These are phyloP conservation scores for Lolium rigidum DNA, from an alignment of 176 grass and related monocot genomes.

Conservation along the genomic window DNA sequence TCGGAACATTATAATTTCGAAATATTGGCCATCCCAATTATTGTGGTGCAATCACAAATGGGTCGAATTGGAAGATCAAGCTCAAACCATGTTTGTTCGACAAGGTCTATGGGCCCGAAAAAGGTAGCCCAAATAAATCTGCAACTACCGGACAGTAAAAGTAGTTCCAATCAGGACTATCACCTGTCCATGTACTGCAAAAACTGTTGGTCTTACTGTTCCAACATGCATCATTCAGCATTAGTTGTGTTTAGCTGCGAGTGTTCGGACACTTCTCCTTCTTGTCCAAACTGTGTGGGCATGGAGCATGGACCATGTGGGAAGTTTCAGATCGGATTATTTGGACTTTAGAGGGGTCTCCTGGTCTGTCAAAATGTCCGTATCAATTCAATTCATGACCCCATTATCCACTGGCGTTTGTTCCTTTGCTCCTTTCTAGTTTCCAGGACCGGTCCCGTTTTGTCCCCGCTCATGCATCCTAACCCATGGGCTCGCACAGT, in stretches of 20 bases:
- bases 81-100: neutral
- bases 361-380: constrained; percentile 17
- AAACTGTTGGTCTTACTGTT: neutral
- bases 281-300: constrained; percentile 19
- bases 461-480: neutral
- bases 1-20: neutral
- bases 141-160: neutral
- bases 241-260: constrained; percentile 1
- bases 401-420: neutral
- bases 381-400: constrained; percentile 40
- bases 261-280: neutral
- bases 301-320: neutral
- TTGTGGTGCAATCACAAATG: neutral
- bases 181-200: neutral
- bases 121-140: neutral
- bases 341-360: constrained; percentile 9
- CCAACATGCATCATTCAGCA: neutral
- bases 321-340: constrained; percentile 24
- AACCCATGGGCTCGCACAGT: neutral
- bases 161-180: neutral
- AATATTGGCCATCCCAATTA: neutral
- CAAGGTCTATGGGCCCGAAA: neutral
- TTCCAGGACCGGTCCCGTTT: neutral
- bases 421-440: neutral
- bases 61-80: neutral